Percentiles rank a stretch among this genome's conserved stretches.
Evolutionary conservation across 2,329 filamentous ascomycete species (phyloP).

Genomic region (Ceratocystis alfenasii): DNA sequence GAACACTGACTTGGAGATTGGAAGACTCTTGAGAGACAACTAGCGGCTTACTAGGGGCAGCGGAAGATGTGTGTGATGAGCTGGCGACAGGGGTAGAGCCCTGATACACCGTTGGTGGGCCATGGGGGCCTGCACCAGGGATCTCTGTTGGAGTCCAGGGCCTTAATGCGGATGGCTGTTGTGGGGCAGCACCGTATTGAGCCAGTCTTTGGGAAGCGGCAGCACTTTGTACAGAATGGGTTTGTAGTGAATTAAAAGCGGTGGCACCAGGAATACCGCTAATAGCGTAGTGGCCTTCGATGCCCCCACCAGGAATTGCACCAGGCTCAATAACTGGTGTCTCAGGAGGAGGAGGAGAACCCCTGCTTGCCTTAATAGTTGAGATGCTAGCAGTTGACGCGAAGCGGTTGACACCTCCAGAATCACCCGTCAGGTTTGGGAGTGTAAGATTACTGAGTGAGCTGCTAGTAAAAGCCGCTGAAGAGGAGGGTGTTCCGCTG

Average conservation of each 20-base stretch:
- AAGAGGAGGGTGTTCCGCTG: neutral
- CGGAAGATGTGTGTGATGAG: constrained; percentile 19
- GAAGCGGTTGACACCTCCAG: constrained; percentile 45
- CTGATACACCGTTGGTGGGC: constrained; percentile 83
- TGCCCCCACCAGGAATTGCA: constrained; percentile 60
- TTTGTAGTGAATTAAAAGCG: constrained; percentile 61
- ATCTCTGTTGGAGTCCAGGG: constrained; percentile 94
- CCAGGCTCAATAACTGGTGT: constrained; percentile 70
- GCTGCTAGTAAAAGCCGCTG: constrained; percentile 26
- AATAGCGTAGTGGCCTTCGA: constrained; percentile 83
- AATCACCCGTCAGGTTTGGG: constrained; percentile 35
- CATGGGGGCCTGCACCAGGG: constrained; percentile 75
- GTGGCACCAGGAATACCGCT: constrained; percentile 79
- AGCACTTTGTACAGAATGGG: constrained; percentile 45
- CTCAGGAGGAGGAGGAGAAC: constrained; percentile 88
- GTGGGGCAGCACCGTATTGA: constrained; percentile 52
- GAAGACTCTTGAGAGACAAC: constrained; percentile 15
- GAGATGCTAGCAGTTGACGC: constrained; percentile 83
- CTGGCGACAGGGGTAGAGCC: constrained; percentile 44
- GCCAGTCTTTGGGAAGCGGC: constrained; percentile 71
- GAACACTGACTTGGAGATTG: constrained; percentile 50
- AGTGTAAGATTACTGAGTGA: constrained; percentile 26
- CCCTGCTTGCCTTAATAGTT: constrained; percentile 80
- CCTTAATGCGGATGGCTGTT: constrained; percentile 39
- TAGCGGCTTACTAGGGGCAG: constrained; percentile 9